Conservation (phyloP, 768 basidiomycete genomes). For the Rubroboletus satanas region DNA sequence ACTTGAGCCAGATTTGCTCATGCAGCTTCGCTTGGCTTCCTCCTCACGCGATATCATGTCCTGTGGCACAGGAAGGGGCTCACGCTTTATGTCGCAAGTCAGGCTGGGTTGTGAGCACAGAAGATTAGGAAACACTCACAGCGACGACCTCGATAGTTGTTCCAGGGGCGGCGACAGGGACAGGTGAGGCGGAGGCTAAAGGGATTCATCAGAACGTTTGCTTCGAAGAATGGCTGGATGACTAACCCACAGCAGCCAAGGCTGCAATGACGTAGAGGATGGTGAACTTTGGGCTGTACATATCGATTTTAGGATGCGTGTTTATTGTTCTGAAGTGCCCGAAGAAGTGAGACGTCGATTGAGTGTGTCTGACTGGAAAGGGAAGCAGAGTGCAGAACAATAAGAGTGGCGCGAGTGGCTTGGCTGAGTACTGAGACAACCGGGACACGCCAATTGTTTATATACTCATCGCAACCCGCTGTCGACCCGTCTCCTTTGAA, state of each 20-base stretch:
- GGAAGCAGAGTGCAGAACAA: conserved; percentile 25
- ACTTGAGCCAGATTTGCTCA: no score
- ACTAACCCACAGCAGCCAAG: conserved; percentile 27
- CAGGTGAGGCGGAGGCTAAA: conserved; percentile 28
- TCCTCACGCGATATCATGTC: no score
- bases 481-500: conserved; percentile 18
- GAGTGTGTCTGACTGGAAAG: background rate
- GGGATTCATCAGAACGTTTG: background rate
- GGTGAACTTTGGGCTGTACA: conserved; percentile 26
- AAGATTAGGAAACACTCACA: conserved; percentile 8
- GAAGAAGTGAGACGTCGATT: background rate
- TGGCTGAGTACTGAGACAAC: conserved; percentile 10
- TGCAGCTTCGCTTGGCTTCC: no score
- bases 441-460: conserved; percentile 9
- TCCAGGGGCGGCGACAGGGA: conserved; percentile 17
- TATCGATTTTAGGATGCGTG: conserved; percentile 20
- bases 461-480: conserved; percentile 18
- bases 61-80: background rate
- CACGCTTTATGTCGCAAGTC: conserved; percentile 8
- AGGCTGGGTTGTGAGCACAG: background rate
- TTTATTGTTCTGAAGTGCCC: conserved; percentile 28
- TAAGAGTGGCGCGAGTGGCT: conserved; percentile 23
- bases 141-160: conserved; percentile 4
- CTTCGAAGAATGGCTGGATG: background rate
- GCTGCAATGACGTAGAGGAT: conserved; percentile 29